Evolutionary conservation across 306 rosid genomes (phyloP).

Genomic region (Rubus parviflorus): DNA sequence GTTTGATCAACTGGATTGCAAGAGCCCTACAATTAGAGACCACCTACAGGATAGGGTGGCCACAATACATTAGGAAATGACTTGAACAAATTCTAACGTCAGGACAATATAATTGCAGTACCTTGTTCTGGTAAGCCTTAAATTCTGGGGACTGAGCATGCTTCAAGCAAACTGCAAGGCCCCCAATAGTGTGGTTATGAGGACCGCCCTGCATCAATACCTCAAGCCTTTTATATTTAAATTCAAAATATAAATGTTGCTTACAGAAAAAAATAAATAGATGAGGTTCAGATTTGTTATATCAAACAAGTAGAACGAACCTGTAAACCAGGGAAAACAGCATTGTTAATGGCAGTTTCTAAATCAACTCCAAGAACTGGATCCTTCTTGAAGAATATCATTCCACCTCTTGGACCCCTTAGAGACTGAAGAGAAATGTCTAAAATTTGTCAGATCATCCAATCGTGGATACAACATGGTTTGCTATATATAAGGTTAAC

Average conservation of each 20-base stretch:
- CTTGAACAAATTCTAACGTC: slow-evolving; percentile 1
- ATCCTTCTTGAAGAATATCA: slow-evolving; percentile 96
- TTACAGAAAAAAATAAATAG: not conserved
- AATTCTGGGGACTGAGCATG: slow-evolving; percentile 74
- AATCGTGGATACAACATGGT: too few species aligned
- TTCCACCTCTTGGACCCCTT: slow-evolving; percentile 97
- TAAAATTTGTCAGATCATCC: slow-evolving; percentile 19
- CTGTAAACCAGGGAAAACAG: slow-evolving; percentile 95
- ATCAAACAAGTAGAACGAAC: slow-evolving; percentile 35
- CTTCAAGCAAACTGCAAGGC: slow-evolving; percentile 87
- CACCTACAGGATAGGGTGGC: slow-evolving; percentile 49
- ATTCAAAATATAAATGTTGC: not conserved
- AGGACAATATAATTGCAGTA: slow-evolving; percentile 26
- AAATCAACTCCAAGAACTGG: slow-evolving; percentile 70
- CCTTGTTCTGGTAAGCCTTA: slow-evolving; percentile 82
- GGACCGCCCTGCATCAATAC: slow-evolving; percentile 87
- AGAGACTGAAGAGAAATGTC: slow-evolving; percentile 57
- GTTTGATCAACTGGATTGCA: slow-evolving; percentile 58
- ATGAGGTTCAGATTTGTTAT: not conserved
- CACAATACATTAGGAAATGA: slow-evolving; percentile 18
- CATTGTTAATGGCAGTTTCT: slow-evolving; percentile 87
- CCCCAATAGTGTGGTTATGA: slow-evolving; percentile 97
- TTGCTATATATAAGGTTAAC: not conserved
- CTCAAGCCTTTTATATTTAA: not conserved
- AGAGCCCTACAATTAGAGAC: slow-evolving; percentile 89